Conservation (phyloP, 352 stramenopile species). For the Hyaloperonospora brassicae region DNA sequence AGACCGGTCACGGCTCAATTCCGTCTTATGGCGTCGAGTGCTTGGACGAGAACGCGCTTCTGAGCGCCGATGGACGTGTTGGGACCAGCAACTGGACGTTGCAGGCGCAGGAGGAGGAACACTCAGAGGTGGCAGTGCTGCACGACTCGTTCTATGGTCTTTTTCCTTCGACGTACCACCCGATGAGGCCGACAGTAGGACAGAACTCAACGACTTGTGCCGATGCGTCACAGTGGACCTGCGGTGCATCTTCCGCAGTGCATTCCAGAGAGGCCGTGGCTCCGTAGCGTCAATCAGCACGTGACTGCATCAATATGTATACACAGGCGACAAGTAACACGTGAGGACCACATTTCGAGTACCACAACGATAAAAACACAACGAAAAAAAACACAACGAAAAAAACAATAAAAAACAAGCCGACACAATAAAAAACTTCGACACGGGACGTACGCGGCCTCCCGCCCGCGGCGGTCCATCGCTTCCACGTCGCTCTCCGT, state of each 20-base stretch:
- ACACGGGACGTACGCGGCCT: slow-evolving; percentile 19
- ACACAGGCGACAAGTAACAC: too few species aligned
- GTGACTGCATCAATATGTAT: slow-evolving; percentile 10
- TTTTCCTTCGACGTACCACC: background rate
- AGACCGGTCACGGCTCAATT: slow-evolving; percentile 15
- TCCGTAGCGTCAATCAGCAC: slow-evolving; percentile 14
- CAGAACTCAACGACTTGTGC: background rate
- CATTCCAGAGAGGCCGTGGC: slow-evolving; percentile 33
- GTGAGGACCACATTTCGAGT: too few species aligned
- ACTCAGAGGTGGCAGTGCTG: slow-evolving; percentile 19
- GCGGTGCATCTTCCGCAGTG: slow-evolving; percentile 35
- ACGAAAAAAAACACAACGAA: background rate
- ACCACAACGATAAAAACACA: too few species aligned
- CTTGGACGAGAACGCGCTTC: slow-evolving; percentile 7
- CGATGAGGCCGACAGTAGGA: background rate
- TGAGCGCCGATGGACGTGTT: slow-evolving; percentile 13
- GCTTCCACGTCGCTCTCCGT: slow-evolving; percentile 13
- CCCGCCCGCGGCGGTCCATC: slow-evolving; percentile 9
- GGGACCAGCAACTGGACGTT: slow-evolving; percentile 3
- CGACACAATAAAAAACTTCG: slow-evolving; percentile 1
- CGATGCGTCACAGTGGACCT: slow-evolving; percentile 7
- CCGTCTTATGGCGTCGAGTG: slow-evolving; percentile 12
- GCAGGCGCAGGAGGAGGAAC: slow-evolving; percentile 1
- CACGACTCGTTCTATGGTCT: slow-evolving; percentile 9
- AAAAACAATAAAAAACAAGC: background rate